Conservation (phyloP, 2,329 filamentous ascomycete genomes). For the Rhynchosporium graminicola region DNA sequence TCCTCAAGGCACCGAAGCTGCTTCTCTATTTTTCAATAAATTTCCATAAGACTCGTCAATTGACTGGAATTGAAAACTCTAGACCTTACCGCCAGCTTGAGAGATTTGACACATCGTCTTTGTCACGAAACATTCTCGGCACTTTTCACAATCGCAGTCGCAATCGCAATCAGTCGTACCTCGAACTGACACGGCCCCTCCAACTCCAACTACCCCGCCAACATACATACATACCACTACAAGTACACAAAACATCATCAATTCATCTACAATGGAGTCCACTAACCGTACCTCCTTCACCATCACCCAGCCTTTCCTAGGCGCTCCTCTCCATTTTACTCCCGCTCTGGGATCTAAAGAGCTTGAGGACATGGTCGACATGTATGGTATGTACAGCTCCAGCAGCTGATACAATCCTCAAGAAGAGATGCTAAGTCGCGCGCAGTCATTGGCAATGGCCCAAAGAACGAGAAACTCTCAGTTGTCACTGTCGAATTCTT, state of each 20-base stretch:
- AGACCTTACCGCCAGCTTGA: slow-evolving; percentile 16
- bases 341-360: slow-evolving; percentile 64
- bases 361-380: slow-evolving; percentile 60
- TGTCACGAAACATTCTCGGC: not conserved
- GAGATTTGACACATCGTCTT: slow-evolving; percentile 17
- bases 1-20: slow-evolving; percentile 21
- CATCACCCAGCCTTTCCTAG: slow-evolving; percentile 55
- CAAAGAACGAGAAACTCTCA: slow-evolving; percentile 60
- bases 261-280: slow-evolving; percentile 24
- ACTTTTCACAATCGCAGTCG: not conserved
- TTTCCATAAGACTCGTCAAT: not conserved
- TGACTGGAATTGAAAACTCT: not conserved
- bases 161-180: slow-evolving; percentile 5
- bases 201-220: not conserved
- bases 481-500: slow-evolving; percentile 61
- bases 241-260: not conserved
- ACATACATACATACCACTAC: slow-evolving; percentile 1
- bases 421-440: not conserved
- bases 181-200: slow-evolving; percentile 7
- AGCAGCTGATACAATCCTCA: not conserved
- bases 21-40: not conserved
- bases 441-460: slow-evolving; percentile 49
- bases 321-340: slow-evolving; percentile 63
- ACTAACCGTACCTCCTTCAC: slow-evolving; percentile 29
- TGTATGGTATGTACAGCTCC: slow-evolving; percentile 44